A percentile compares a stretch with the other conserved stretches of the same genome.
Evolutionary conservation across 1,284 basidiomycete species (phyloP).

Genomic region (Cutaneotrichosporon cavernicola): DNA sequence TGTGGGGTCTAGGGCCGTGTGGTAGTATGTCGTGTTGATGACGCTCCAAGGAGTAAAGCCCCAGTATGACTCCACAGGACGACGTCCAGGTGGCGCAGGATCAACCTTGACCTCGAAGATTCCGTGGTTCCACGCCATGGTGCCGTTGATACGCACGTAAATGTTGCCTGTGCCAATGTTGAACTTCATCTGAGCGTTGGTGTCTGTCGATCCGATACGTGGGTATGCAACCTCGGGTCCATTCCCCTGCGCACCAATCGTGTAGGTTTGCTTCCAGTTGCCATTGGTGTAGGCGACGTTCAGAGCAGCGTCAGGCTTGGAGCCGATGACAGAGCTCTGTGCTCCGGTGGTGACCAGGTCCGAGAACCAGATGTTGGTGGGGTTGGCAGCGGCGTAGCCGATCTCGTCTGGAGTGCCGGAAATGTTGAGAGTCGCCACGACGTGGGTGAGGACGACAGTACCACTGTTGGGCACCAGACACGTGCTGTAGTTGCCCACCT

Average conservation of each 20-base stretch:
- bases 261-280: neutral
- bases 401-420: neutral
- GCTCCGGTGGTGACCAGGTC: neutral
- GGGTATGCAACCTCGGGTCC: slow-evolving; percentile 1
- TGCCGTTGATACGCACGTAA: neutral
- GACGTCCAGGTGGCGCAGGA: neutral
- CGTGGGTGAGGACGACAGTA: neutral
- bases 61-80: neutral
- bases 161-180: neutral
- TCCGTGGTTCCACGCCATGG: slow-evolving; percentile 4
- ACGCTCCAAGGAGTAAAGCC: neutral
- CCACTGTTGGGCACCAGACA: neutral
- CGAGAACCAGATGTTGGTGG: slow-evolving; percentile 1
- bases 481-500: slow-evolving; percentile 1
- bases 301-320: neutral
- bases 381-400: neutral
- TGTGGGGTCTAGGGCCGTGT: neutral
- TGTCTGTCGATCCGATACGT: neutral
- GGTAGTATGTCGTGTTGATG: neutral
- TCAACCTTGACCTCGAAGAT: neutral
- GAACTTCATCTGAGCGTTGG: neutral
- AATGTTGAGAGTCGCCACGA: neutral
- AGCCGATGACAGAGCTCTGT: neutral
- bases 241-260: neutral
- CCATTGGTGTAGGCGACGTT: neutral